These are phyloP conservation scores for Mariannaea sp. DNA, from an alignment of 2,329 filamentous ascomycete species.

Conservation along the genomic window DNA sequence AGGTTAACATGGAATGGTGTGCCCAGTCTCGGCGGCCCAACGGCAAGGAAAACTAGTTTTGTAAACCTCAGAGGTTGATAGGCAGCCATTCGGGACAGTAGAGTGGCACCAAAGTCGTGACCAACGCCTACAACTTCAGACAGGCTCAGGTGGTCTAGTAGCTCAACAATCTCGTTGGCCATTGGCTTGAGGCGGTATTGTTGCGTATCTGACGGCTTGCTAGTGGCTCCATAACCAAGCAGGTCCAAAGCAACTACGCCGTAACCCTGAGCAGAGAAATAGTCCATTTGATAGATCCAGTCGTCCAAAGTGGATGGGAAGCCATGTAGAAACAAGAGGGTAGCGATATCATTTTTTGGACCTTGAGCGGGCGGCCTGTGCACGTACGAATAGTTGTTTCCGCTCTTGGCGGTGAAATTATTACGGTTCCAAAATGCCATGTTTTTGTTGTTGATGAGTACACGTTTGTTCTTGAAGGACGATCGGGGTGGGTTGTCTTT, in stretches of 20 bases:
- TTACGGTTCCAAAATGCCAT: slow-evolving; percentile 18
- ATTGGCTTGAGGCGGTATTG: slow-evolving; percentile 42
- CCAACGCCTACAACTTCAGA: slow-evolving; percentile 50
- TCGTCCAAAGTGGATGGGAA: slow-evolving; percentile 53
- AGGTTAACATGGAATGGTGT: slow-evolving; percentile 38
- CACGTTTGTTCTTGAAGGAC: too few relatives aligned
- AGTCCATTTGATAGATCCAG: slow-evolving; percentile 46
- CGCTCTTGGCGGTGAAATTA: slow-evolving; percentile 23
- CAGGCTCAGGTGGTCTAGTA: slow-evolving; percentile 40
- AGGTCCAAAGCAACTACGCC: slow-evolving; percentile 51
- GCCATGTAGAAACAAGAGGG: slow-evolving; percentile 54
- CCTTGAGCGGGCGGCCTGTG: slow-evolving; percentile 28
- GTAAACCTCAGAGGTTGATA: slow-evolving; percentile 33
- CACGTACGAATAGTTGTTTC: slow-evolving; percentile 41
- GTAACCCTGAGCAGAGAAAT: slow-evolving; percentile 45
- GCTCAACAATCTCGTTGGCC: slow-evolving; percentile 41
- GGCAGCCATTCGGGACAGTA: slow-evolving; percentile 38
- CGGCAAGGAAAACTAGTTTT: slow-evolving; percentile 38
- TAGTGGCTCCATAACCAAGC: slow-evolving; percentile 46
- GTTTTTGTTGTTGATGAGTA: not conserved
- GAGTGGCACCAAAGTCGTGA: slow-evolving; percentile 44
- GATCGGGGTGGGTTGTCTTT: too few relatives aligned
- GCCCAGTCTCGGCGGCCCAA: slow-evolving; percentile 38
- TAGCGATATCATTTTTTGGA: slow-evolving; percentile 36
- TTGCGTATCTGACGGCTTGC: slow-evolving; percentile 34